phyloP scores from a whole-genome alignment of 2,329 filamentous ascomycete genomes.

The Apiospora rasikravindrae region DNA sequence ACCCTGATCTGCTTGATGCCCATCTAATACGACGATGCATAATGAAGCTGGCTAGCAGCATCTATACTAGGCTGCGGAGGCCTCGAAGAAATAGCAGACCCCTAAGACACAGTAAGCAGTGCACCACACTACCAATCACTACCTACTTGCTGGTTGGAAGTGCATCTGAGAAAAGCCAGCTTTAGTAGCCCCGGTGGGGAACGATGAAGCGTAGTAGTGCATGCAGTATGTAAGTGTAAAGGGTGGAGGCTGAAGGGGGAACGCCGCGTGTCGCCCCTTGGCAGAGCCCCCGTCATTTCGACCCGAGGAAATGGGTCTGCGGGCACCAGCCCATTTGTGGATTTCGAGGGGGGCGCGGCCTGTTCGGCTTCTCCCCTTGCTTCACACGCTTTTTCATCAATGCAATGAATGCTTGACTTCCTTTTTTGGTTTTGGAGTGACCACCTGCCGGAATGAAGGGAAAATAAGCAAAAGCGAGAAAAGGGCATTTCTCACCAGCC shows the following conservation, averaged over 20 bases:
- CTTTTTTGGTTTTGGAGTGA: not conserved
- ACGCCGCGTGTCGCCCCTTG: constrained; percentile 5
- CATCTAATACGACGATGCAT: not conserved
- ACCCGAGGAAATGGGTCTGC: constrained; percentile 14
- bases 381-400: not conserved
- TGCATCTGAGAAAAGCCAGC: not conserved
- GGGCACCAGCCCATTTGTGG: not conserved
- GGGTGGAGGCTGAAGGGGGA: not conserved
- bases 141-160: not conserved
- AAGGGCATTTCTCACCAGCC: not conserved
- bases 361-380: not conserved
- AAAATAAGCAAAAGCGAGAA: not conserved
- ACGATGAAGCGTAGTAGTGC: not conserved
- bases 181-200: not conserved
- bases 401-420: not conserved
- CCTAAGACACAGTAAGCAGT: constrained; percentile 1
- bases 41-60: not conserved
- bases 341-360: not conserved
- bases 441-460: not conserved
- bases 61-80: not conserved
- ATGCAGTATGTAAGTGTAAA: not conserved
- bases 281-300: not conserved
- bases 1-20: not conserved
- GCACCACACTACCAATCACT: not conserved
- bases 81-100: not conserved